Evolutionary conservation across 768 basidiomycete species (phyloP).

Genomic region (Lactarius sp.): DNA sequence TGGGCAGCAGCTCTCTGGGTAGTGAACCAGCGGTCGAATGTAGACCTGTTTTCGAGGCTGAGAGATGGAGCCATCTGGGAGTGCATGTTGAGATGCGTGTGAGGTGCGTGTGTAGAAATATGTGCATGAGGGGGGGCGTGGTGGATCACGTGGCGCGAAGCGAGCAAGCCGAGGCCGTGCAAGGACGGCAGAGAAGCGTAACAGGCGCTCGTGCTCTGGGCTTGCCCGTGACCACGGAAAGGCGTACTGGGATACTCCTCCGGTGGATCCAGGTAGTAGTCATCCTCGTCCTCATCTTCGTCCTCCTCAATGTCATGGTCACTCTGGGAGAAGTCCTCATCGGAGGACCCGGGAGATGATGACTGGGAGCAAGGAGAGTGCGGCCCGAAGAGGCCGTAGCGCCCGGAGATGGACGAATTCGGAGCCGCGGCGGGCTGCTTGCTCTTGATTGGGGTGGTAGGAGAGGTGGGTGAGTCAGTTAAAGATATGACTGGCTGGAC

Average conservation of each 20-base stretch:
- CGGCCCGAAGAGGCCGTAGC: slow-evolving; percentile 51
- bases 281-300: slow-evolving; percentile 41
- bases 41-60: slow-evolving; percentile 12
- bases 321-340: slow-evolving; percentile 30
- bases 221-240: slow-evolving; percentile 7
- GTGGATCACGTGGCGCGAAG: slow-evolving; percentile 23
- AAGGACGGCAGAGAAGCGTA: slow-evolving; percentile 23
- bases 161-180: slow-evolving; percentile 25
- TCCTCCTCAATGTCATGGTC: slow-evolving; percentile 15
- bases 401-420: slow-evolving; percentile 45
- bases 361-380: slow-evolving; percentile 41
- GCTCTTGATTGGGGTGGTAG: slow-evolving; percentile 27
- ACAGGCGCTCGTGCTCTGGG: slow-evolving; percentile 13
- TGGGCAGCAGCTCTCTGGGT: slow-evolving; percentile 1
- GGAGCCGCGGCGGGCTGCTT: slow-evolving; percentile 27
- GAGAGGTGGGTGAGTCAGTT: slow-evolving; percentile 13
- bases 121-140: slow-evolving; percentile 14
- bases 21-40: slow-evolving; percentile 21
- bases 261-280: slow-evolving; percentile 46
- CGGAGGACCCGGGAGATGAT: slow-evolving; percentile 35
- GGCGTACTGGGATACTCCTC: slow-evolving; percentile 22
- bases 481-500: slow-evolving; percentile 16
- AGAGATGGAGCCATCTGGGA: slow-evolving; percentile 8
- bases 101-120: slow-evolving; percentile 16
- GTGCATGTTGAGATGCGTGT: slow-evolving; percentile 17